phyloP scores from a whole-genome alignment of 2,329 filamentous ascomycete genomes.

The Colletotrichum trifolii region DNA sequence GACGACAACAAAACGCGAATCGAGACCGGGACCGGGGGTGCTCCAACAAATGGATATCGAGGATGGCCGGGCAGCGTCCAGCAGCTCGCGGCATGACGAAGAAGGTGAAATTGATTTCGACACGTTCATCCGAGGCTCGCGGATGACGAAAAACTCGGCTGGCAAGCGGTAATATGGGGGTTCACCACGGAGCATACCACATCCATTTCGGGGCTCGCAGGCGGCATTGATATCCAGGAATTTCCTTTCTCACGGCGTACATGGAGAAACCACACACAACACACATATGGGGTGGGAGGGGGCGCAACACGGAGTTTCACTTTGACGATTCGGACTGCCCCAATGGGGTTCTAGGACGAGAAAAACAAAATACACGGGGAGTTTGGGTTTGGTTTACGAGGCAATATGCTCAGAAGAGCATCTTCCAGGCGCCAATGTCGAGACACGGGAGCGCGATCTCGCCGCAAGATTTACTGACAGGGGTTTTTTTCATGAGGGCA shows the following conservation, averaged over 20 bases:
- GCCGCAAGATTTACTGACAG: too few species aligned
- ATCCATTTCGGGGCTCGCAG: conserved; percentile 9
- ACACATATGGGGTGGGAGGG: background rate
- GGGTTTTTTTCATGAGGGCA: too few species aligned
- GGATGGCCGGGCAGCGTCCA: conserved; percentile 17
- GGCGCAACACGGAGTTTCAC: conserved; percentile 13
- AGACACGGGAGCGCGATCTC: too few species aligned
- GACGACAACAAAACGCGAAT: conserved; percentile 51
- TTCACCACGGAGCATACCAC: background rate
- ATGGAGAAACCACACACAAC: conserved; percentile 1
- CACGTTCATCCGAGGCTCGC: background rate
- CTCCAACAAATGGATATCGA: conserved; percentile 23
- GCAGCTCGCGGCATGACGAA: conserved; percentile 1
- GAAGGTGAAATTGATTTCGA: background rate
- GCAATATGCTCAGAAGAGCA: conserved; percentile 10
- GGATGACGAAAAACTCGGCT: conserved; percentile 19
- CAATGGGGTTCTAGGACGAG: conserved; percentile 28
- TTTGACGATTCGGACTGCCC: conserved; percentile 20
- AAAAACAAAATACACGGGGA: background rate
- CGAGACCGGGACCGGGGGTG: conserved; percentile 37
- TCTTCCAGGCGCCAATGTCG: background rate
- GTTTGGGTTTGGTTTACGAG: background rate
- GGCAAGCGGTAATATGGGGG: conserved; percentile 15
- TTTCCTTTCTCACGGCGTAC: background rate
- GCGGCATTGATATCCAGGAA: conserved; percentile 13